A percentile compares a stretch with the other conserved stretches of the same genome.
Conservation (phyloP, 805 yeast species). For the Candida vaughaniae region DNA sequence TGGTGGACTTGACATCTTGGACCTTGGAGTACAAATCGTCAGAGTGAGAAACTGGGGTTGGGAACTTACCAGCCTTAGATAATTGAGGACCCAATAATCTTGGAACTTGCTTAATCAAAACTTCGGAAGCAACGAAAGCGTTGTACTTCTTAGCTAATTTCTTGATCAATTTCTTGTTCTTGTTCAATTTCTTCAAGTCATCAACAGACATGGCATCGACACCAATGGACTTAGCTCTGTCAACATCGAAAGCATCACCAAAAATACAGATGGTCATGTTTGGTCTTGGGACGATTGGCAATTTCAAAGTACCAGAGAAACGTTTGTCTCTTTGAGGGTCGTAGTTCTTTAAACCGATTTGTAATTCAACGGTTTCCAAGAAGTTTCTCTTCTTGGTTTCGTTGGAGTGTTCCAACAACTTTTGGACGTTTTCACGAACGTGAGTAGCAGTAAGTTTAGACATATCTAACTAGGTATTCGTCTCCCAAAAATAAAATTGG, state of each 20-base stretch:
- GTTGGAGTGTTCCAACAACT: slow-evolving; percentile 83
- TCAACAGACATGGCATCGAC: slow-evolving; percentile 99
- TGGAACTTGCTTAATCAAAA: slow-evolving; percentile 99
- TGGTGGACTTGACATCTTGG: slow-evolving; percentile 97
- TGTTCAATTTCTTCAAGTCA: slow-evolving; percentile 99
- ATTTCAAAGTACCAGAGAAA: slow-evolving; percentile 99
- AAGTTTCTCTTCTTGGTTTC: slow-evolving; percentile 99
- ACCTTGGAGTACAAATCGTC: slow-evolving; percentile 97
- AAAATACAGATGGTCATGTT: slow-evolving; percentile 99
- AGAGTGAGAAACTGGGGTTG: slow-evolving; percentile 99
- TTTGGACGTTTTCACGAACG: slow-evolving; percentile 95
- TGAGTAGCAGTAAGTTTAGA: slow-evolving; percentile 88
- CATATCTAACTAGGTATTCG: slow-evolving; percentile 55
- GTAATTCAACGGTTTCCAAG: slow-evolving; percentile 99
- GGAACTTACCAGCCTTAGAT: slow-evolving; percentile 99
- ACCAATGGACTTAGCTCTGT: slow-evolving; percentile 99
- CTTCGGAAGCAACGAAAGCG: slow-evolving; percentile 99
- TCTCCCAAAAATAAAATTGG: slow-evolving; percentile 65
- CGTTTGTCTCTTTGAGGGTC: slow-evolving; percentile 99
- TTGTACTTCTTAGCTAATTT: slow-evolving; percentile 99
- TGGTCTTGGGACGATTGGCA: slow-evolving; percentile 99
- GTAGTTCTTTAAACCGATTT: slow-evolving; percentile 99
- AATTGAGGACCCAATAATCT: slow-evolving; percentile 99
- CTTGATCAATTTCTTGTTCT: slow-evolving; percentile 99
- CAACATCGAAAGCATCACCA: slow-evolving; percentile 99